phyloP scores from a whole-genome alignment of 176 grass and related monocot genomes.

The Alloteropsis semialata region DNA sequence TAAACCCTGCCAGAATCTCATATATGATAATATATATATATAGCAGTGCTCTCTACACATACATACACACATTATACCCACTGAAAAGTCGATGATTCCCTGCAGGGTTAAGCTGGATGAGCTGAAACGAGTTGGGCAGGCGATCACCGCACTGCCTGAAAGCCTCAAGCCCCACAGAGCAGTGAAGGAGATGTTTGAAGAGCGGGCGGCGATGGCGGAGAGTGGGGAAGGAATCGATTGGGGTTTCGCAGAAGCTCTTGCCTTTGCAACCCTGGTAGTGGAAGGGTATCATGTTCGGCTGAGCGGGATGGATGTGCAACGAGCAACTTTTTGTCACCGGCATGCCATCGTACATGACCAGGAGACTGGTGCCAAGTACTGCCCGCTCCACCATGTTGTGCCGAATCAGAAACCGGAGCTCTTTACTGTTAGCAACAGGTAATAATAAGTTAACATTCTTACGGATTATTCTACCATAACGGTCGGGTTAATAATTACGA shows the following conservation, averaged over 20 bases:
- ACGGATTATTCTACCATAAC: too few relatives aligned
- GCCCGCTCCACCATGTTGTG: slow-evolving; percentile 58
- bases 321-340: slow-evolving; percentile 90
- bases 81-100: too few relatives aligned
- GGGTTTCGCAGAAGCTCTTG: slow-evolving; percentile 84
- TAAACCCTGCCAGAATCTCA: too few relatives aligned
- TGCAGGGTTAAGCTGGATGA: slow-evolving; percentile 80
- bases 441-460: background rate
- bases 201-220: slow-evolving; percentile 69
- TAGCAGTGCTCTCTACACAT: too few relatives aligned
- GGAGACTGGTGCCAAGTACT: slow-evolving; percentile 67
- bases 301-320: slow-evolving; percentile 91
- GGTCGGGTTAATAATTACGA: too few relatives aligned
- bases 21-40: too few relatives aligned
- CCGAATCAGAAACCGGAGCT: slow-evolving; percentile 62
- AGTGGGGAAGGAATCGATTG: slow-evolving; percentile 87
- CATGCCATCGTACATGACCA: slow-evolving; percentile 87
- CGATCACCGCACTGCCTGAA: slow-evolving; percentile 77
- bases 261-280: slow-evolving; percentile 77
- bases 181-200: slow-evolving; percentile 86
- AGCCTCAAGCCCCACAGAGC: slow-evolving; percentile 89
- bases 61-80: too few relatives aligned
- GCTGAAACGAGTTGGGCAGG: slow-evolving; percentile 80
- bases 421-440: slow-evolving; percentile 94
- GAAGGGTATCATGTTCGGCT: slow-evolving; percentile 95